Conservation (phyloP, 208 protist genomes). For the Leishmania mexicana region DNA sequence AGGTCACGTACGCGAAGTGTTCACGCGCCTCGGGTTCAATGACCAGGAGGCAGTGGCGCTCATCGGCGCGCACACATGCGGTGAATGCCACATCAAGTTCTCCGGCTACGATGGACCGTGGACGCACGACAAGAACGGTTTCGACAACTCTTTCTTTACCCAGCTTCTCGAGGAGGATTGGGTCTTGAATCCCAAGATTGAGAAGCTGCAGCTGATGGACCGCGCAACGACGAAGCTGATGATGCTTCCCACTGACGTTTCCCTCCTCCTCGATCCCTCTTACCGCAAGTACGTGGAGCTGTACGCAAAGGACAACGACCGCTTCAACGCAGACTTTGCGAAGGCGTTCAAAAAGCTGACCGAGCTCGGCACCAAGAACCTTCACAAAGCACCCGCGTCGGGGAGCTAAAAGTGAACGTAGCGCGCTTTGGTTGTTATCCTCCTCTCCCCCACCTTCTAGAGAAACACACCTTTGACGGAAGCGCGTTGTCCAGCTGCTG, state of each 20-base stretch:
- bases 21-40: conserved; percentile 92
- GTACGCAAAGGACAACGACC: conserved; percentile 93
- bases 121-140: conserved; percentile 88
- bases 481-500: not conserved
- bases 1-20: conserved; percentile 86
- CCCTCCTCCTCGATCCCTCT: conserved; percentile 77
- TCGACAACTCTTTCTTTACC: conserved; percentile 94
- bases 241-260: conserved; percentile 94
- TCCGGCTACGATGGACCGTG: conserved; percentile 91
- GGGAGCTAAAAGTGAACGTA: conserved; percentile 4
- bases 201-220: conserved; percentile 85
- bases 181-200: conserved; percentile 61
- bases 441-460: not conserved
- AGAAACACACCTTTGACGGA: conserved; percentile 1
- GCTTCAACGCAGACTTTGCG: conserved; percentile 90
- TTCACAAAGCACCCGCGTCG: conserved; percentile 22
- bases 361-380: conserved; percentile 51
- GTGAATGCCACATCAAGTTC: conserved; percentile 87
- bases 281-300: conserved; percentile 83
- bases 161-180: conserved; percentile 86
- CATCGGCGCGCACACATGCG: conserved; percentile 92
- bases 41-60: conserved; percentile 94
- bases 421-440: not conserved
- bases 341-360: conserved; percentile 80
- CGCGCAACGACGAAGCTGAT: conserved; percentile 79